Conservation (phyloP, 2,329 filamentous ascomycete genomes). For the Aspergillus spinulosporus region DNA sequence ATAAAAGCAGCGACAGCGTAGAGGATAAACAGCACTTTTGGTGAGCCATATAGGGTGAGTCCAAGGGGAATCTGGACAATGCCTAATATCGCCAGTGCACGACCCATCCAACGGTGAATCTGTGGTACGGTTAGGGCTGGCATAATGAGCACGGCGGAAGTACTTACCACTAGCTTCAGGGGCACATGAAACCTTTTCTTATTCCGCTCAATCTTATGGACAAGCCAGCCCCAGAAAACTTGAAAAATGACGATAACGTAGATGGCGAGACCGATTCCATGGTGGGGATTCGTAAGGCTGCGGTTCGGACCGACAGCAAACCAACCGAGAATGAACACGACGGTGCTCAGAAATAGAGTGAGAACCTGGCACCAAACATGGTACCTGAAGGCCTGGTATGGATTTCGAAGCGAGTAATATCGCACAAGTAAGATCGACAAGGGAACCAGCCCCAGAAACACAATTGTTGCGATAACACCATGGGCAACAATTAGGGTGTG, state of each 20-base stretch:
- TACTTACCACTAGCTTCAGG: slow-evolving; percentile 57
- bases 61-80: slow-evolving; percentile 86
- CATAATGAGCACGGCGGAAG: background rate
- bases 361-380: slow-evolving; percentile 66
- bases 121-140: slow-evolving; percentile 50
- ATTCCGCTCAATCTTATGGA: slow-evolving; percentile 56
- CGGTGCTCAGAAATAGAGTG: slow-evolving; percentile 61
- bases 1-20: slow-evolving; percentile 76
- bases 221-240: slow-evolving; percentile 58
- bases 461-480: slow-evolving; percentile 60
- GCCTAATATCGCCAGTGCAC: slow-evolving; percentile 74
- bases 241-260: slow-evolving; percentile 63
- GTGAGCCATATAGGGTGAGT: slow-evolving; percentile 87
- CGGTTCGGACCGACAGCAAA: slow-evolving; percentile 63
- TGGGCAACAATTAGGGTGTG: slow-evolving; percentile 60
- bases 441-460: slow-evolving; percentile 62
- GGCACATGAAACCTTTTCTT: slow-evolving; percentile 57
- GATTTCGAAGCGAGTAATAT: slow-evolving; percentile 58
- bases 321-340: slow-evolving; percentile 62
- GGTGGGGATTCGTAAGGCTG: slow-evolving; percentile 65
- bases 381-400: slow-evolving; percentile 57
- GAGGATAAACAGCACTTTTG: slow-evolving; percentile 78
- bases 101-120: slow-evolving; percentile 86
- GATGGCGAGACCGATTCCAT: slow-evolving; percentile 65
- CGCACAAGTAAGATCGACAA: slow-evolving; percentile 60